These are phyloP conservation scores for Scheffersomyces quercinus DNA, from an alignment of 1,139 yeast species.

Conservation along the genomic window DNA sequence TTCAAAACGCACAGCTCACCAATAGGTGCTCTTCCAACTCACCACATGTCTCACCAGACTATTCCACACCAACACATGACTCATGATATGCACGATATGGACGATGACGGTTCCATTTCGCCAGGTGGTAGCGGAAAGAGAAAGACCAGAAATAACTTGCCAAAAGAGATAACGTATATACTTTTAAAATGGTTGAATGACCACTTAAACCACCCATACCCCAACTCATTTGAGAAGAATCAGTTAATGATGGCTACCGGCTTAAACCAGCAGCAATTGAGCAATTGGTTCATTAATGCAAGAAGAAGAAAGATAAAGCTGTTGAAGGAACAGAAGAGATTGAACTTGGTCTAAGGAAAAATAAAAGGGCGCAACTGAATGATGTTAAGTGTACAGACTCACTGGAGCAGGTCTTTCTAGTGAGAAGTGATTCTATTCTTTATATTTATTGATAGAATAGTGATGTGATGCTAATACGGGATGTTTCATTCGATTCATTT, in stretches of 20 bases:
- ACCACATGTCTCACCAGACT: not conserved
- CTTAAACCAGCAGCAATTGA: constrained; percentile 83
- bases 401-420: no score
- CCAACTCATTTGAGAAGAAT: constrained; percentile 85
- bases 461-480: no score
- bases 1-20: not conserved
- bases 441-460: no score
- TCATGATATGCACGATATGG: not conserved
- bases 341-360: constrained; percentile 17
- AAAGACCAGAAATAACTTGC: constrained; percentile 76
- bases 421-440: no score
- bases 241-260: constrained; percentile 83
- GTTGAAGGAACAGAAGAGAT: constrained; percentile 41
- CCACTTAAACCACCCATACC: constrained; percentile 91
- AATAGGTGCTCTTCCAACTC: not conserved
- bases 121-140: constrained; percentile 14
- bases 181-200: constrained; percentile 81
- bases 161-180: constrained; percentile 83
- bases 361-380: no score
- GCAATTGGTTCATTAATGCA: constrained; percentile 97
- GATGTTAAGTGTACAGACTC: no score
- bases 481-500: no score
- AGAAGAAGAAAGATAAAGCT: constrained; percentile 75
- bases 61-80: not conserved
- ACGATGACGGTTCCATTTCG: not conserved